phyloP scores from a whole-genome alignment of 225 moss, liverwort and hornwort species.

The Bryoerythrophyllum caledonicum region DNA sequence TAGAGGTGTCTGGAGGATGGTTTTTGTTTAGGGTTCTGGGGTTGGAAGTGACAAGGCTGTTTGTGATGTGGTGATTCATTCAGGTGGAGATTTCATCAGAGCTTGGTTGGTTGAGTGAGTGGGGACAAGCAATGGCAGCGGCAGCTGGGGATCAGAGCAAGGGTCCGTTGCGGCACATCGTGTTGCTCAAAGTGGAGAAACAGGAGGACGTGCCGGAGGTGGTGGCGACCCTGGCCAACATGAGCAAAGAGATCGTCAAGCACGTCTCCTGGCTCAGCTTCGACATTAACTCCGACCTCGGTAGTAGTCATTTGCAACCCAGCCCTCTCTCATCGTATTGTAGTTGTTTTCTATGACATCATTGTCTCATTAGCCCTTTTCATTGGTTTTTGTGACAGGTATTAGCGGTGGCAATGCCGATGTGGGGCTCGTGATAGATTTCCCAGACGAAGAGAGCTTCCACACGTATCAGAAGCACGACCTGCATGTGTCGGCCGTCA shows the following conservation, averaged over 20 bases:
- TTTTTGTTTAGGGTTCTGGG: no score
- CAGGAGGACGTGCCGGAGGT: conserved; percentile 50
- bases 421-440: conserved; percentile 54
- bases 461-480: conserved; percentile 56
- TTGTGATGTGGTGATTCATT: background rate
- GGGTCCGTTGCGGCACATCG: conserved; percentile 48
- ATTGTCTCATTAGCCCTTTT: background rate
- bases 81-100: background rate
- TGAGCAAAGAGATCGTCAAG: conserved; percentile 41
- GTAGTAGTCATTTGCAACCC: conserved; percentile 5
- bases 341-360: no score
- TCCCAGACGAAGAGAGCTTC: conserved; percentile 67
- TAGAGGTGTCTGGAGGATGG: background rate
- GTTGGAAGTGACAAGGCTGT: background rate
- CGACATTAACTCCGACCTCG: conserved; percentile 41
- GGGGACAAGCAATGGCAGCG: conserved; percentile 35
- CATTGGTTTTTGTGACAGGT: conserved; percentile 38
- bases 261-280: conserved; percentile 54
- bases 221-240: conserved; percentile 48
- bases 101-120: background rate
- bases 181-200: conserved; percentile 52
- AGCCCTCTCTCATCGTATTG: no score
- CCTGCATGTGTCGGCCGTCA: conserved; percentile 50
- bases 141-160: conserved; percentile 2
- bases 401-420: conserved; percentile 53